Percentiles rank a stretch among this genome's conserved stretches.
These are phyloP conservation scores for Symbiodinium natans DNA, from an alignment of 73 alveolate species.

Conservation along the genomic window DNA sequence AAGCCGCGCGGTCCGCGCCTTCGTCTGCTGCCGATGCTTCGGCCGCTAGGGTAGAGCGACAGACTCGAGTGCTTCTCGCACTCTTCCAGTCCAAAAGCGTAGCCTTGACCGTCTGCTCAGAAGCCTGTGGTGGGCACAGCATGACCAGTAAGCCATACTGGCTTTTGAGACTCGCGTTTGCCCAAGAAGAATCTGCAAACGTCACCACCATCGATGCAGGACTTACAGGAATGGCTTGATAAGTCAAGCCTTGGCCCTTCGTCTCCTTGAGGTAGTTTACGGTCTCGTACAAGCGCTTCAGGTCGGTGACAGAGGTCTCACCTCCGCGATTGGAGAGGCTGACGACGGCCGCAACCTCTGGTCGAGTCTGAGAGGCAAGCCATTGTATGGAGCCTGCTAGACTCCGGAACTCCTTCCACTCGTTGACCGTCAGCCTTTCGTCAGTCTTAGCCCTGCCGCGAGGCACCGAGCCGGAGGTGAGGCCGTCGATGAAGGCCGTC, in stretches of 20 bases:
- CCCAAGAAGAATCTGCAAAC: neutral
- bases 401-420: neutral
- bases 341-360: neutral
- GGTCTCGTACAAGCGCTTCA: neutral
- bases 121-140: neutral
- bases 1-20: neutral
- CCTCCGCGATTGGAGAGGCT: neutral
- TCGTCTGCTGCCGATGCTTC: neutral
- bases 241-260: neutral
- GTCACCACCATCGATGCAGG: neutral
- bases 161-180: neutral
- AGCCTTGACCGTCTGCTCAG: neutral
- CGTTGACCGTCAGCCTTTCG: neutral
- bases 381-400: neutral
- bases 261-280: neutral
- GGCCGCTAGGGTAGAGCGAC: neutral
- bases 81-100: neutral
- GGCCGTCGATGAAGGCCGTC: neutral
- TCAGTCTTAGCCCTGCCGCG: neutral
- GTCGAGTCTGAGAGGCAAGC: neutral
- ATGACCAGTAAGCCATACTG: neutral
- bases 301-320: neutral
- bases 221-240: neutral
- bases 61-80: neutral
- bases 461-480: neutral